Evolutionary conservation across 1,284 basidiomycete species (phyloP).

Genomic region (Pseudozyma tsukubaensis): DNA sequence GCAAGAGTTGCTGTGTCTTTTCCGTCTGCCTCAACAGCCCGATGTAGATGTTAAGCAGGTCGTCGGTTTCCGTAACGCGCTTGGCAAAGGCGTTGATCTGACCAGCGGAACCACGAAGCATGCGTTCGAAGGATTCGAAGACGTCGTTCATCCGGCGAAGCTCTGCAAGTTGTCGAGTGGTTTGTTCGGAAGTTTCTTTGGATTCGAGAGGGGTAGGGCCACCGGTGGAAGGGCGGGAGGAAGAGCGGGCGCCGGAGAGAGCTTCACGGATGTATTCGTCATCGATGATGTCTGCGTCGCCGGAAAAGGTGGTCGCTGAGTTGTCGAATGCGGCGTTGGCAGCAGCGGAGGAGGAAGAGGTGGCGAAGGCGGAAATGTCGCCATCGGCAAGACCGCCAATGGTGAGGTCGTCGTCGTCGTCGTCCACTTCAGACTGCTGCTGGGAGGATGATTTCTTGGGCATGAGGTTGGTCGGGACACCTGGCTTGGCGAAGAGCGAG

Average conservation of each 20-base stretch:
- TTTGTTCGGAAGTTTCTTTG: constrained; percentile 53
- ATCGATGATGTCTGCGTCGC: constrained; percentile 21
- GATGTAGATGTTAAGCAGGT: constrained; percentile 62
- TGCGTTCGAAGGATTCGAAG: constrained; percentile 62
- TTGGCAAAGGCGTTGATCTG: constrained; percentile 63
- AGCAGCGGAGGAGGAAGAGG: constrained; percentile 11
- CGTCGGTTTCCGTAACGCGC: constrained; percentile 56
- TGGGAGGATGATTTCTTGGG: constrained; percentile 33
- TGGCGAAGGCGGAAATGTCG: constrained; percentile 11
- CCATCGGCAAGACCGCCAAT: constrained; percentile 25
- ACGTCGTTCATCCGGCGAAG: constrained; percentile 59
- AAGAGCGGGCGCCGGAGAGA: constrained; percentile 39
- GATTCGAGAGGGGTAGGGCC: constrained; percentile 27
- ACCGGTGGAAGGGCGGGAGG: constrained; percentile 30
- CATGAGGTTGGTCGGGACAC: constrained; percentile 39
- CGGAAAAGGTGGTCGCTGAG: no score
- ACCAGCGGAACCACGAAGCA: constrained; percentile 50
- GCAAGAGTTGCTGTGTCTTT: constrained; percentile 55
- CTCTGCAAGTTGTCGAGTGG: constrained; percentile 57
- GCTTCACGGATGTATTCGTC: constrained; percentile 53
- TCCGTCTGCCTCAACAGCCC: constrained; percentile 59
- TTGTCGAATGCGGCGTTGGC: constrained; percentile 1
- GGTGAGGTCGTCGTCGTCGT: constrained; percentile 41
- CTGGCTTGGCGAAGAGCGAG: constrained; percentile 48
- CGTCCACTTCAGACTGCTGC: constrained; percentile 21